Evolutionary conservation across 1,139 yeast genomes (phyloP).

Genomic region (Ogataea hybrid): DNA sequence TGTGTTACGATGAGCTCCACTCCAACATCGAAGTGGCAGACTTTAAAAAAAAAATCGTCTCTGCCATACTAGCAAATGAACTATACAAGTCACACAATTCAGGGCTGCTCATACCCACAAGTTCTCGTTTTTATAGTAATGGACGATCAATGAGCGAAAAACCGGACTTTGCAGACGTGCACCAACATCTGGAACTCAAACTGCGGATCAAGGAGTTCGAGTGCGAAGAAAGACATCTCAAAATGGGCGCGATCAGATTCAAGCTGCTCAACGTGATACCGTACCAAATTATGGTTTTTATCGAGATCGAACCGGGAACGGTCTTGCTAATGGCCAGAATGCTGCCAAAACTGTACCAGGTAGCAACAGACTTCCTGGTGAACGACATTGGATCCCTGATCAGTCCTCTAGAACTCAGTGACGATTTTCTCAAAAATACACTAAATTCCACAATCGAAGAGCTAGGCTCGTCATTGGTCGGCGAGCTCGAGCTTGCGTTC

Average conservation of each 20-base stretch:
- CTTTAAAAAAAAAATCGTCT: conserved; percentile 17
- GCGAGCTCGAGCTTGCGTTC: conserved; percentile 17
- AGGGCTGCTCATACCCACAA: conserved; percentile 19
- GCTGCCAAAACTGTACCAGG: conserved; percentile 22
- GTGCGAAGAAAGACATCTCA: conserved; percentile 4
- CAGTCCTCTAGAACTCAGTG: conserved; percentile 19
- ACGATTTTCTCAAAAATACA: conserved; percentile 15
- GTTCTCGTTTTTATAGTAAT: conserved; percentile 21
- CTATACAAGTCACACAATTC: conserved; percentile 16
- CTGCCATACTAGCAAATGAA: conserved; percentile 21
- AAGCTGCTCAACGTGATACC: conserved; percentile 26
- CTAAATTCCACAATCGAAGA: conserved; percentile 13
- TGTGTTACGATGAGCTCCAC: conserved; percentile 25
- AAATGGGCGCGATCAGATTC: conserved; percentile 30
- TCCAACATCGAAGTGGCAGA: conserved; percentile 14
- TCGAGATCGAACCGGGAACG: conserved; percentile 20
- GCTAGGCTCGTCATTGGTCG: conserved; percentile 4
- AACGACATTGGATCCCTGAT: conserved; percentile 26
- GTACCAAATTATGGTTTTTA: conserved; percentile 27
- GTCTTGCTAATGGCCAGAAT: conserved; percentile 25
- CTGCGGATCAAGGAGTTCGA: conserved; percentile 24
- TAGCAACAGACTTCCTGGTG: conserved; percentile 23
- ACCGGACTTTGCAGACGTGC: conserved; percentile 23
- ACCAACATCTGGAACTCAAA: conserved; percentile 21
- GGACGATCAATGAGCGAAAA: conserved; percentile 22